A percentile compares a stretch with the other conserved stretches of the same genome.
These are phyloP conservation scores for Sporothrix sp. DNA, from an alignment of 2,329 filamentous ascomycete genomes.

Conservation along the genomic window DNA sequence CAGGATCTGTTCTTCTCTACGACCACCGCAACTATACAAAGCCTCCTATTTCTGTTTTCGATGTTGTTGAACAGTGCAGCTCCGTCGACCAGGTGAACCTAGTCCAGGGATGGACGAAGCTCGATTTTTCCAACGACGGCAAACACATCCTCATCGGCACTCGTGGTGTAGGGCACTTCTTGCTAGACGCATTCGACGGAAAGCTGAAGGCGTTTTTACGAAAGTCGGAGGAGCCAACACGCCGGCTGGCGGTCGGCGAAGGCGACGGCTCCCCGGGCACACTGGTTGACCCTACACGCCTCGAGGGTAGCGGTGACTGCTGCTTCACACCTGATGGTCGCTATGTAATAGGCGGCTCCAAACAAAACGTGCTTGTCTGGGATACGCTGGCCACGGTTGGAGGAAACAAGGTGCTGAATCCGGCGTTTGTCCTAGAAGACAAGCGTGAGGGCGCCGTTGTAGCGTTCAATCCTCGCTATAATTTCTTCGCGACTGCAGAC, in stretches of 20 bases:
- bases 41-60: conserved; percentile 77
- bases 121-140: conserved; percentile 95
- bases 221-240: conserved; percentile 45
- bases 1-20: conserved; percentile 76
- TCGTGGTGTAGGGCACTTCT: conserved; percentile 72
- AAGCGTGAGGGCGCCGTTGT: conserved; percentile 63
- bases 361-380: conserved; percentile 74
- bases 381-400: conserved; percentile 55
- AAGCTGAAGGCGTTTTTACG: conserved; percentile 63
- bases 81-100: conserved; percentile 46
- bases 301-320: conserved; percentile 63
- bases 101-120: conserved; percentile 69
- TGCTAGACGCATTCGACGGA: conserved; percentile 89
- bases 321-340: conserved; percentile 85
- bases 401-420: conserved; percentile 51
- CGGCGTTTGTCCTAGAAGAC: conserved; percentile 54
- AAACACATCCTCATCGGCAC: conserved; percentile 79
- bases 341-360: conserved; percentile 73
- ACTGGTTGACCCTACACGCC: conserved; percentile 23
- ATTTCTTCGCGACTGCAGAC: conserved; percentile 84
- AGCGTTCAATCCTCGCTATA: conserved; percentile 83
- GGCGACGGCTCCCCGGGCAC: conserved; percentile 26
- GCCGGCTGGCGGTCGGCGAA: conserved; percentile 46
- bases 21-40: conserved; percentile 92
- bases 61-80: conserved; percentile 53